A percentile compares a stretch with the other conserved stretches of the same genome.
Conservation (phyloP, 768 basidiomycete genomes). For the Boletus fagicola region DNA sequence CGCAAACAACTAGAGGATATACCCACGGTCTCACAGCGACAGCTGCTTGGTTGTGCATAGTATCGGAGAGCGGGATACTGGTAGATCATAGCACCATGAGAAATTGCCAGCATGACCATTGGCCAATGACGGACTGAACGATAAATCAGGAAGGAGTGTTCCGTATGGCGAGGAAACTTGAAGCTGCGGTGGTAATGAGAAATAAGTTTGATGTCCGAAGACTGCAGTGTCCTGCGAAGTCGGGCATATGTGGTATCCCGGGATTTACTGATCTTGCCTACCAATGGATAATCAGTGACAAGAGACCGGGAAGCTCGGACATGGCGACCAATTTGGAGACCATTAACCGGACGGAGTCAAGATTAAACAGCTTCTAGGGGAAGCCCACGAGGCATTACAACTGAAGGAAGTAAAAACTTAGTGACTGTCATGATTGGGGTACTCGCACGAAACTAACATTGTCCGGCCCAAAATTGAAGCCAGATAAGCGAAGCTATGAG, state of each 20-base stretch:
- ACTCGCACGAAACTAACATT: no score
- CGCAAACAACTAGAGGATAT: neutral
- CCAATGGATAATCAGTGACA: no score
- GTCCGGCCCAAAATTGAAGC: no score
- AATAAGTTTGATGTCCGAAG: neutral
- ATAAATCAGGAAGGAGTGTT: neutral
- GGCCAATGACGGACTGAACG: neutral
- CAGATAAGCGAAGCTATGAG: no score
- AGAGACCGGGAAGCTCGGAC: no score
- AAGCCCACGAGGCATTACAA: neutral
- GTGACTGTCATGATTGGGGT: neutral
- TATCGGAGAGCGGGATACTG: neutral
- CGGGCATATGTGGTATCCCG: neutral
- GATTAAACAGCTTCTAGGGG: neutral
- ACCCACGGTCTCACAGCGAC: neutral
- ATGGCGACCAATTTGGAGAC: no score
- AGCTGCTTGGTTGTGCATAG: neutral
- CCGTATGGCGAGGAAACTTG: neutral
- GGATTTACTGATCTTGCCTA: neutral
- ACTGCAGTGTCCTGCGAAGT: neutral
- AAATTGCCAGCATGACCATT: neutral
- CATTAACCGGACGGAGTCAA: no score
- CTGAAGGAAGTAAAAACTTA: neutral
- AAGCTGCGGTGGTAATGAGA: neutral
- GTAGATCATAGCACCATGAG: no score